These are phyloP conservation scores for Bruguiera parviflora DNA, from an alignment of 345 rosid species.

Conservation along the genomic window DNA sequence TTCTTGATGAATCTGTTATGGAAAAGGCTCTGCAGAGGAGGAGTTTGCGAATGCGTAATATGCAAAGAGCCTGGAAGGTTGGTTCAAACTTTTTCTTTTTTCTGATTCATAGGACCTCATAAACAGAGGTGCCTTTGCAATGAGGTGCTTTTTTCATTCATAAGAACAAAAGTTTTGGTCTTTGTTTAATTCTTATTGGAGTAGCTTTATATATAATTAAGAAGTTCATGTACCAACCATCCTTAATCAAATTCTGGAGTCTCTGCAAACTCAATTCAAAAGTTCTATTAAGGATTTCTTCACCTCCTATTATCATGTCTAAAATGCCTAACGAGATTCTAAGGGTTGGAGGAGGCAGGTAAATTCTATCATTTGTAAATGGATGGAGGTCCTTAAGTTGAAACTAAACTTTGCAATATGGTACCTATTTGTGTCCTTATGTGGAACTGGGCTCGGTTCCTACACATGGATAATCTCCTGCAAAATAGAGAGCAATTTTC, in stretches of 20 bases:
- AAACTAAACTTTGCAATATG: not conserved
- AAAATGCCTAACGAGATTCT: too few species aligned
- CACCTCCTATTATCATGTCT: too few species aligned
- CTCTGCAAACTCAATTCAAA: too few species aligned
- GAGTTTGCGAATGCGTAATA: slow-evolving; percentile 84
- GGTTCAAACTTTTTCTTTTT: not conserved
- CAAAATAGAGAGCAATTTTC: slow-evolving; percentile 7
- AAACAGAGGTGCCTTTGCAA: not conserved
- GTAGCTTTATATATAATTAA: too few species aligned
- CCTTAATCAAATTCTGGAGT: too few species aligned
- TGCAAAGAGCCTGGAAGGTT: slow-evolving; percentile 96
- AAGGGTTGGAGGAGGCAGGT: too few species aligned
- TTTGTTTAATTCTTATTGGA: too few species aligned
- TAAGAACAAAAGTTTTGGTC: too few species aligned
- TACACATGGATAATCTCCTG: not conserved
- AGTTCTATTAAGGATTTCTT: too few species aligned
- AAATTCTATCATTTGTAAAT: too few species aligned
- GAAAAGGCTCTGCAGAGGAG: slow-evolving; percentile 92
- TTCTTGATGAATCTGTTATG: slow-evolving; percentile 84
- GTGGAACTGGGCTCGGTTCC: not conserved
- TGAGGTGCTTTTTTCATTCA: too few species aligned
- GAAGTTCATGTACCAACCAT: too few species aligned
- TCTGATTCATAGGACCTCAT: not conserved
- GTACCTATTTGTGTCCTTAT: not conserved
- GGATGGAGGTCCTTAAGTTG: not conserved